Conservation (phyloP, 371 early-diverging fungal genomes). For the Mucor piriformis region DNA sequence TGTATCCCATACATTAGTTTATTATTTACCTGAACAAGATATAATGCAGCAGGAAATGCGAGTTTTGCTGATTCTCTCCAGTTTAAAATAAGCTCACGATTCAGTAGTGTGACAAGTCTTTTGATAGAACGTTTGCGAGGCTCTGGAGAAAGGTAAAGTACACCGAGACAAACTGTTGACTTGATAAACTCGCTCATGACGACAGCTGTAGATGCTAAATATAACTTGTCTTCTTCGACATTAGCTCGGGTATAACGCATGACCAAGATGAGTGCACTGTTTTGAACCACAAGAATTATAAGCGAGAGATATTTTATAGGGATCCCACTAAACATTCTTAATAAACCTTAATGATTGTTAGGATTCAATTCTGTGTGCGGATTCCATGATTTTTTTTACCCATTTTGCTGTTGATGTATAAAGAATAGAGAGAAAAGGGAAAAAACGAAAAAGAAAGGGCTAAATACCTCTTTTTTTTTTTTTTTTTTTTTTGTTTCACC, state of each 20-base stretch:
- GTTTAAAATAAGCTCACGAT: slow-evolving; percentile 43
- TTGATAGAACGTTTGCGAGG: slow-evolving; percentile 31
- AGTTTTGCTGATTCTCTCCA: slow-evolving; percentile 60
- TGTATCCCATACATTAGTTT: background rate
- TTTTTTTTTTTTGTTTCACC: background rate
- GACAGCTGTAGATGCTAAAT: slow-evolving; percentile 88
- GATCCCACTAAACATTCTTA: slow-evolving; percentile 25
- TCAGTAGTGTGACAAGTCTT: slow-evolving; percentile 25
- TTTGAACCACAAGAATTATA: slow-evolving; percentile 86
- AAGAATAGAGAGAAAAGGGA: slow-evolving; percentile 1
- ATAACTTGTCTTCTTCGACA: slow-evolving; percentile 51
- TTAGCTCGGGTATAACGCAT: slow-evolving; percentile 80
- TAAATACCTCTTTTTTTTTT: background rate
- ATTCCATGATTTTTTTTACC: background rate
- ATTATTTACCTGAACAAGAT: slow-evolving; percentile 75
- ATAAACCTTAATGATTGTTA: background rate
- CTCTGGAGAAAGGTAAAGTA: slow-evolving; percentile 47
- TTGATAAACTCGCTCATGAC: slow-evolving; percentile 86
- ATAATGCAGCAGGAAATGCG: slow-evolving; percentile 86
- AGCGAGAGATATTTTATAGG: slow-evolving; percentile 86
- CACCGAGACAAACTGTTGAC: slow-evolving; percentile 65
- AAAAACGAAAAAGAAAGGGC: background rate
- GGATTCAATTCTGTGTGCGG: background rate
- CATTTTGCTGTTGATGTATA: slow-evolving; percentile 1
- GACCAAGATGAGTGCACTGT: slow-evolving; percentile 81